These are phyloP conservation scores for Populus hybrid DNA, from an alignment of 441 rosid genomes.

Conservation along the genomic window DNA sequence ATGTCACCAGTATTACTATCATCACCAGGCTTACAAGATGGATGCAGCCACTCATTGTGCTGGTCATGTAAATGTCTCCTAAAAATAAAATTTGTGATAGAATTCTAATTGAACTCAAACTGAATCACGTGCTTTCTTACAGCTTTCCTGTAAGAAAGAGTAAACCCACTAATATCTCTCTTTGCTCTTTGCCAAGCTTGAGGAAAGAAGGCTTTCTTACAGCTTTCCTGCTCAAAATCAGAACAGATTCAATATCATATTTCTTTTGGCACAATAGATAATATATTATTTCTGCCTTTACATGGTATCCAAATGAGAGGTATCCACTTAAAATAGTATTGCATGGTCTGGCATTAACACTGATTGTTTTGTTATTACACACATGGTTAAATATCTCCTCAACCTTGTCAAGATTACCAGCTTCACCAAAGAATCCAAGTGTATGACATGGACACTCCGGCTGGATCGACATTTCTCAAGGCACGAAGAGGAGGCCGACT, in stretches of 20 bases:
- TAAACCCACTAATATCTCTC: slow-evolving; percentile 81
- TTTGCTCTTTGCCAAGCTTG: slow-evolving; percentile 72
- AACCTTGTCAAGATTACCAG: slow-evolving; percentile 53
- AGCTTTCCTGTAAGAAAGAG: slow-evolving; percentile 38
- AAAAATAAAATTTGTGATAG: slow-evolving; percentile 43
- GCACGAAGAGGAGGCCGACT: slow-evolving; percentile 49
- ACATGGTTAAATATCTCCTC: slow-evolving; percentile 59
- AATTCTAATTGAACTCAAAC: slow-evolving; percentile 60
- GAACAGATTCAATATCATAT: slow-evolving; percentile 58
- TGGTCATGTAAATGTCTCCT: slow-evolving; percentile 58
- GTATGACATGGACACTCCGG: slow-evolving; percentile 52
- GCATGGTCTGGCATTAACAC: slow-evolving; percentile 62
- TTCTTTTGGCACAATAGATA: slow-evolving; percentile 64
- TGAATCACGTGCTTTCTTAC: slow-evolving; percentile 54
- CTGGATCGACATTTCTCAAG: slow-evolving; percentile 57
- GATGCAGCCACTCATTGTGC: slow-evolving; percentile 74
- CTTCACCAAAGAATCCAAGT: slow-evolving; percentile 66
- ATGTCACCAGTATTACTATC: slow-evolving; percentile 24
- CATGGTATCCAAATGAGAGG: slow-evolving; percentile 50
- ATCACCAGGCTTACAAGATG: slow-evolving; percentile 35
- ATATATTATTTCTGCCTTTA: slow-evolving; percentile 61
- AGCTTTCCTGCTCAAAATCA: slow-evolving; percentile 50
- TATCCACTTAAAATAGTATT: slow-evolving; percentile 59
- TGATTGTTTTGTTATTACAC: slow-evolving; percentile 40
- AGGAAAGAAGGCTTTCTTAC: slow-evolving; percentile 54